Percentiles rank a stretch among this genome's conserved stretches.
Conservation (phyloP, 768 basidiomycete genomes). For the Boletus subcaerulescens region DNA sequence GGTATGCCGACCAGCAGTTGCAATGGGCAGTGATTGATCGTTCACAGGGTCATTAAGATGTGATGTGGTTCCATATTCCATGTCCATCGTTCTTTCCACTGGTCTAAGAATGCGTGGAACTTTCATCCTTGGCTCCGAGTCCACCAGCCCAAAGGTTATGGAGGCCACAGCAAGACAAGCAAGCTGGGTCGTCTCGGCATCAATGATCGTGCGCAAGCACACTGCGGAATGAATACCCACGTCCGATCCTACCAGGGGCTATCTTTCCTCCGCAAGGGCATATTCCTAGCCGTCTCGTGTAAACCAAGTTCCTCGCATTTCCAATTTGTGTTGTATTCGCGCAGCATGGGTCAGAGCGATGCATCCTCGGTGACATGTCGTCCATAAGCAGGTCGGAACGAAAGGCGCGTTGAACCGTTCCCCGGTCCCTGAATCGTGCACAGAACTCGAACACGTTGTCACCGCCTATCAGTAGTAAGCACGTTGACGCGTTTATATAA, state of each 20-base stretch:
- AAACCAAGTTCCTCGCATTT: background rate
- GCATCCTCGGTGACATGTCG: background rate
- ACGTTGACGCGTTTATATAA: background rate
- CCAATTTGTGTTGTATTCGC: background rate
- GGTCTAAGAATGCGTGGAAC: background rate
- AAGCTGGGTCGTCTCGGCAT: background rate
- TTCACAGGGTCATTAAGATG: background rate
- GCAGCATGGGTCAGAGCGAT: conserved; percentile 12
- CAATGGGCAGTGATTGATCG: background rate
- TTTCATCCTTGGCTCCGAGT: background rate
- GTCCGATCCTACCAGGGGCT: background rate
- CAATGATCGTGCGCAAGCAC: background rate
- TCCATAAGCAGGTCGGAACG: background rate
- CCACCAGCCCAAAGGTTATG: background rate
- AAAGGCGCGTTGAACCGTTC: background rate
- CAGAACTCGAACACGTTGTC: background rate
- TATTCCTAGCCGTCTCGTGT: background rate
- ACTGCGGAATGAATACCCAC: background rate
- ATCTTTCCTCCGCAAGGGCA: background rate
- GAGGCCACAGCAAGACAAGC: conserved; percentile 1
- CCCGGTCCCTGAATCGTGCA: background rate
- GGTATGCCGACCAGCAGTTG: background rate
- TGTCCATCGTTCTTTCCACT: conserved; percentile 1
- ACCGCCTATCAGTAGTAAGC: conserved; percentile 2
- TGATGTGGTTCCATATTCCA: background rate